Evolutionary conservation across 805 yeast species (phyloP).

Genomic region (Candida ascalaphidarum): DNA sequence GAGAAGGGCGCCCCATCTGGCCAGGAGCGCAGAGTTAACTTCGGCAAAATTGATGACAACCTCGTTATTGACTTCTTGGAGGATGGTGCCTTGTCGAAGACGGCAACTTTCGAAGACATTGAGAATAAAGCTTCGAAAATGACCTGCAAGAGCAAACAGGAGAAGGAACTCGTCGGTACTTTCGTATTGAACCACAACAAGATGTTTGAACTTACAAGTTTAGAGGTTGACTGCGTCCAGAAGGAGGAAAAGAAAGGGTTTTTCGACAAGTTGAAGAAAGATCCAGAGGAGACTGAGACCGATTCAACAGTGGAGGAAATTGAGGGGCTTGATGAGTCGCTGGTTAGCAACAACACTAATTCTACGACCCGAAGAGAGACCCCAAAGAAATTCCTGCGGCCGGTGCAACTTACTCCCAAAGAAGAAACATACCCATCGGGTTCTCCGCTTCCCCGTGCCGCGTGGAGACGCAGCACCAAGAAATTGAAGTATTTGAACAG

Average conservation of each 20-base stretch:
- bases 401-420: conserved; percentile 23
- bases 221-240: conserved; percentile 36
- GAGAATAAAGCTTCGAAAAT: conserved; percentile 19
- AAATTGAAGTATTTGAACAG: conserved; percentile 46
- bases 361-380: background rate
- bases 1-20: conserved; percentile 36
- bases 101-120: conserved; percentile 17
- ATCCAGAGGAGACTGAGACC: conserved; percentile 6
- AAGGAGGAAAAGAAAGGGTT: conserved; percentile 10
- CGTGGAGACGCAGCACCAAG: conserved; percentile 35
- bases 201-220: conserved; percentile 36
- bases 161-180: conserved; percentile 25
- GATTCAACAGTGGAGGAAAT: conserved; percentile 12
- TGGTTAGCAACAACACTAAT: background rate
- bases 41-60: conserved; percentile 24
- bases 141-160: conserved; percentile 28
- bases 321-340: background rate
- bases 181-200: conserved; percentile 42
- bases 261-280: conserved; percentile 15
- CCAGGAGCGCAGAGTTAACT: conserved; percentile 21
- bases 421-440: conserved; percentile 38
- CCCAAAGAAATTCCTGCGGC: conserved; percentile 7
- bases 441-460: conserved; percentile 23
- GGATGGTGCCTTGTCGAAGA: conserved; percentile 25
- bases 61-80: conserved; percentile 25